Base-by-base conservation (phyloP, 2,329 filamentous ascomycete species). In the Fusarium agapanthi region DNA sequence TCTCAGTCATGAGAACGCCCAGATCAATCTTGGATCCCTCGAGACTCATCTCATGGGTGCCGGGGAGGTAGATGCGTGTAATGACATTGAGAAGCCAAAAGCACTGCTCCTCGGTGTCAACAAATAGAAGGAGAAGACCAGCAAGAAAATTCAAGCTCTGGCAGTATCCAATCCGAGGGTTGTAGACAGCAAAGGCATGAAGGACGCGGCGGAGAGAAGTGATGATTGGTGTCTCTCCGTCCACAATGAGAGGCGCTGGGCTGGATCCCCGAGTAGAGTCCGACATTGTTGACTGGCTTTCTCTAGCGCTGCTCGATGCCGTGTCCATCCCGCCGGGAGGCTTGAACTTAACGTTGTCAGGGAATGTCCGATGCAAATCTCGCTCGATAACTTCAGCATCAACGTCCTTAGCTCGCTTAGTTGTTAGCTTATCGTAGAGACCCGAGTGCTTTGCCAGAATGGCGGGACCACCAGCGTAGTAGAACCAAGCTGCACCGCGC, bases 401-500 rank as follows among this genome's bases (percentile, higher is more conserved):
- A 57, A 93, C 88, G 0, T 89, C 86, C 77, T 92, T 91, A 38
- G 93, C 90, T 68, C 85, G 84, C 67, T 89, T 86, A 61, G 88
- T 84, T 37, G 96, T 85, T 43, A 97, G 84, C 58, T 90, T 87
- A 58, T 90, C 88, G 79, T 98, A 98, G 22, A 95, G 84, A 3
- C 93, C 93, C 10, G 90, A 88, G 75, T 97, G 89, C 77, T 93
- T 92, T 57, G 90, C 88, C 67, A 97, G 81, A 73, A 94, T 92
- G 50, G 91, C 90, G 30, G 94, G 94, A 3, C 95, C 95, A 26
- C 94, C 94, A 16, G 95, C 94, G 80, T 98, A 98, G 84, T 93
- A 98, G 81, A 97, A 98, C 95, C 95, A 98, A 50, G 95, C 95
- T 11, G 93, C 92, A n/a, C 95, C 95, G 77, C 95, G 90, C 90